Percentiles rank a stretch among this genome's conserved stretches.
phyloP scores from a whole-genome alignment of 1,139 yeast species.

The Saccharomyces pastorianus region DNA sequence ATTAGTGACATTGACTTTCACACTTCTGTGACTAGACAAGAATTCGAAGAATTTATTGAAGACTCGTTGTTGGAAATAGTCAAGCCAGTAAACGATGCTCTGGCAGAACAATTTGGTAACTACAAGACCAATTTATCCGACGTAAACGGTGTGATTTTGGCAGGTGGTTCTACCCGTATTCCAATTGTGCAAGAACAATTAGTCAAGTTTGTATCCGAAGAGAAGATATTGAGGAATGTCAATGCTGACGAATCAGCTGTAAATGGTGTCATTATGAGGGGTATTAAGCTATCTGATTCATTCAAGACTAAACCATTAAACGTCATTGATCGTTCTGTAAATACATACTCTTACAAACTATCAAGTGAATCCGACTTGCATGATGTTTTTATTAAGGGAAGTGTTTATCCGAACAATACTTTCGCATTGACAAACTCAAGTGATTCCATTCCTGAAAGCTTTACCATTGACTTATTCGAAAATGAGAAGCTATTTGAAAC shows the following conservation, averaged over 20 bases:
- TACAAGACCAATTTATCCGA: slow-evolving; percentile 32
- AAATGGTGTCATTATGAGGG: slow-evolving; percentile 80
- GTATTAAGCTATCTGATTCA: slow-evolving; percentile 53
- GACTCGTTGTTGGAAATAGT: slow-evolving; percentile 41
- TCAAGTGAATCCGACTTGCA: slow-evolving; percentile 30
- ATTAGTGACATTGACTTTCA: slow-evolving; percentile 67
- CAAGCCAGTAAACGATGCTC: slow-evolving; percentile 49
- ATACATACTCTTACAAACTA: slow-evolving; percentile 36
- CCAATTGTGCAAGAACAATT: slow-evolving; percentile 71
- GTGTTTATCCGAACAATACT: slow-evolving; percentile 25
- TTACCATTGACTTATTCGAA: slow-evolving; percentile 46
- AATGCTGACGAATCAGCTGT: slow-evolving; percentile 96
- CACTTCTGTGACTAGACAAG: slow-evolving; percentile 57
- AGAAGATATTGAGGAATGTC: slow-evolving; percentile 70
- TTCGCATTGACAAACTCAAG: slow-evolving; percentile 8
- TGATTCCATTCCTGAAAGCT: slow-evolving; percentile 27
- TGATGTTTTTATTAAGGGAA: slow-evolving; percentile 39
- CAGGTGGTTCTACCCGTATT: slow-evolving; percentile 90
- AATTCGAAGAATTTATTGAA: slow-evolving; percentile 56
- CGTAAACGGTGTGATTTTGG: slow-evolving; percentile 61
- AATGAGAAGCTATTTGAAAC: slow-evolving; percentile 42
- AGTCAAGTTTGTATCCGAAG: slow-evolving; percentile 48
- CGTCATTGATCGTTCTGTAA: slow-evolving; percentile 49
- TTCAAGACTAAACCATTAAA: slow-evolving; percentile 52
- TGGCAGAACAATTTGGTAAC: slow-evolving; percentile 34